Evolutionary conservation across 345 rosid species (phyloP), one percentile per base, ranked within the genome.

Genomic region (Ceriops zippeliana): DNA sequence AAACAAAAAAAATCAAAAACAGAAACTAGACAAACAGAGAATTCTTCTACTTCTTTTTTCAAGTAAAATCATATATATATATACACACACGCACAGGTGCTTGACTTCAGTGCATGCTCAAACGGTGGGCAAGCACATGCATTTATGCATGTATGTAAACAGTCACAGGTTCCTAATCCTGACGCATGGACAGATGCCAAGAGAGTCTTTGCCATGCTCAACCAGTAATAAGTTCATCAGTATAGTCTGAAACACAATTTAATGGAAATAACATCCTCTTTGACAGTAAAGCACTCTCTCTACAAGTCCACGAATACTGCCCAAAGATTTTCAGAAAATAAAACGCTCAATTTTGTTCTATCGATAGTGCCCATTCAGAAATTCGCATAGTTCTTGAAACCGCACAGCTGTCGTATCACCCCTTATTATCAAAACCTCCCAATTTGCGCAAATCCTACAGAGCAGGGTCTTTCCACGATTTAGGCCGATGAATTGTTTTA

Each of bases 391-490:
- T 67, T 65, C 74, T 59, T 24, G 82, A 68, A 71, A 82, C 63
- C 21, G 74, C 79, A 60, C 61, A 38, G 84, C 67, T 53, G 75
- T 58, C 27, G 68, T 74, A 75, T 61, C 68, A 32, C 73, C 71
- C 73, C 79, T 67, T 77, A 66, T 73, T 78, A 70, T 21, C 70
- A 69, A 75, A 82, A 76, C 56, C 65, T 76, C 83, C 74, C 61
- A 69, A 65, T 70, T 69, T 9, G 72, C 61, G 62, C 66, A 61
- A 69, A 73, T 80, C 87, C 87, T 83, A 86, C 90, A 83, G 67
- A 83, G 71, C 78, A 75, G 60, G 31, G 72, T 52, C 63, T 72
- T 76, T 74, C 70, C 70, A 75, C 24, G 71, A 76, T 82, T 80
- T 74, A 86, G 80, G 74, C 66, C 21, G 73, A 69, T 61, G 61